Base-by-base conservation (phyloP, 148 eudicot genomes). In the Drosera capensis region DNA sequence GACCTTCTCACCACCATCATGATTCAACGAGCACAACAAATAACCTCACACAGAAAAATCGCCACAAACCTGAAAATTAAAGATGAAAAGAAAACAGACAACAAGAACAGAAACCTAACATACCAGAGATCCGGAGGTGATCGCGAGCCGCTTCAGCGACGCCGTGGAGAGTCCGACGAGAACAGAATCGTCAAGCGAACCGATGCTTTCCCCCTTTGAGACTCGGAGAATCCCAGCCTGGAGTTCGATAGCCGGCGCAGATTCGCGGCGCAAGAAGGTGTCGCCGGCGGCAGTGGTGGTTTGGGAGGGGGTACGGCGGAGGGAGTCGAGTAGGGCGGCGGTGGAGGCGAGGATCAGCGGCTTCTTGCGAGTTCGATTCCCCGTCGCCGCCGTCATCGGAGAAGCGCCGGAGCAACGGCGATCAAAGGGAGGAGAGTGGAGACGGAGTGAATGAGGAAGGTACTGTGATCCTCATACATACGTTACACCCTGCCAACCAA, bases 121-220 rank as follows among this genome's bases (percentile, higher is more conserved):
- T 73, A 88, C 96, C 80, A 75, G 60, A 38, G 94, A 79, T 39
- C 86, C 83, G 11, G 96, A 83, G 51, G 94, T 63, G 45, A 80
- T 57, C 1, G 81, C 73, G 2, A 88, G 79, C 8, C 56, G 73
- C 60, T 78, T 88, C 52, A 88, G 83, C 23, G 62, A 50, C 46
- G 75, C 51, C 18, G 68, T 76, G 11, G 94, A 70, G 50, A 88
- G 67, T 7, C 78, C 88, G 35, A 88, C 71, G 66, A 80, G 66
- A n/a, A 73, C 73, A 59, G 86, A 71, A 49, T 58, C 65, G 26
- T 88, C 96, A 7, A 68, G 26, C 31, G 72, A 46, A 45, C 48
- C 45, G 22, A 49, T 24, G n/a, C n/a, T n/a, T n/a, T n/a, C n/a
- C n/a, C n/a, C n/a, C n/a, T n/a, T n/a, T 29, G 53, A 9, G 68